Base-by-base conservation (phyloP, 2,329 filamentous ascomycete species). In the Trichoderma arundinaceum region DNA sequence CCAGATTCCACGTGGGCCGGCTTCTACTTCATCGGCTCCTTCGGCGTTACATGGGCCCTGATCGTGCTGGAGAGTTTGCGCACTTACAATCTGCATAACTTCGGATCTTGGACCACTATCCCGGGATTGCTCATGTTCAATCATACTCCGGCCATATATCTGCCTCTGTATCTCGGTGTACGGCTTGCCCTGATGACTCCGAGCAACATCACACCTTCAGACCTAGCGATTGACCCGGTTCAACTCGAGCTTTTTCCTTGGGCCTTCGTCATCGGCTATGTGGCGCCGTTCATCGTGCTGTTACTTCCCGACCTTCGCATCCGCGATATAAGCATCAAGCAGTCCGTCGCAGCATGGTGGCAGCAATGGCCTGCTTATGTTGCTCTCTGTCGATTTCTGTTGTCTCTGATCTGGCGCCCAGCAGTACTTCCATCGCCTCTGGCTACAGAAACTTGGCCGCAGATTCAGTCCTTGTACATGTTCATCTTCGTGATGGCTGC, bases 341-440 rank as follows among this genome's bases (percentile, higher is more conserved):
- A 51, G 48, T n/a, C 48, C 48, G 48, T 51, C 48, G 48, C 48
- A 51, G 48, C 48, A 28, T 51, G 48, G 48, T 51, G 48, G 48
- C 48, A 51, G 48, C 48, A 51, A 51, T 51, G 48, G 48, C 48
- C 48, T 51, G 48, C 48, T 51, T 51, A 51, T 51, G 48, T 51
- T 33, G 48, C 48, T n/a, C 48, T 51, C 13, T n/a, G 7, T 51
- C 48, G 9, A 51, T 22, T 51, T n/a, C 12, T 51, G 7, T 33
- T 51, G 48, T 51, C 48, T 51, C 22, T 51, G 48, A n/a, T 51
- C 48, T n/a, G n/a, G n/a, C n/a, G n/a, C n/a, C n/a, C n/a, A n/a
- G n/a, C n/a, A n/a, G n/a, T n/a, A n/a, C n/a, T n/a, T n/a, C n/a
- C n/a, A n/a, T n/a, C n/a, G n/a, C n/a, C n/a, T n/a, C n/a, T n/a